These are phyloP conservation scores for Chlorella vulgaris DNA, from an alignment of 139 green algal genomes.

Conservation along the genomic window DNA sequence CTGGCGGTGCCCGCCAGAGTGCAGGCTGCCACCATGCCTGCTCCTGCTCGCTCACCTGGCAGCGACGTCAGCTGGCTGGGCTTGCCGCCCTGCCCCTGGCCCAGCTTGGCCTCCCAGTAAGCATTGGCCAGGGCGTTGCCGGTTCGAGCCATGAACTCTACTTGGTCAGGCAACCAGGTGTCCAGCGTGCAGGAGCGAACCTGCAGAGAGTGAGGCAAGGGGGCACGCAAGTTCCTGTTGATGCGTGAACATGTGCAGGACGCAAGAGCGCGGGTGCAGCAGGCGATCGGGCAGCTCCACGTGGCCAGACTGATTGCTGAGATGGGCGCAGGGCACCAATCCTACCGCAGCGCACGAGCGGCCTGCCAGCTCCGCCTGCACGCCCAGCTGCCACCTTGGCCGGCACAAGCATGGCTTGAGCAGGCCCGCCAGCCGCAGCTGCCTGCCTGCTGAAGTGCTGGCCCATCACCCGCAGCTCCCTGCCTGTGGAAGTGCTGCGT, in stretches of 20 bases:
- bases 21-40: neutral
- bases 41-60: neutral
- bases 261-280: too few relatives aligned
- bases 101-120: constrained; percentile 55
- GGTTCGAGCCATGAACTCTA: constrained; percentile 65
- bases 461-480: too few relatives aligned
- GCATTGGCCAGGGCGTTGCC: constrained; percentile 70
- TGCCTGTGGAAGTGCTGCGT: too few relatives aligned
- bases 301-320: too few relatives aligned
- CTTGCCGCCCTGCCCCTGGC: neutral
- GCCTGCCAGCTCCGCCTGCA: neutral
- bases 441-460: too few relatives aligned
- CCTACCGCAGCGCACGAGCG: too few relatives aligned
- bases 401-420: too few relatives aligned
- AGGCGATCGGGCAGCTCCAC: too few relatives aligned
- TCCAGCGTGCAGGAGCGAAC: constrained; percentile 73
- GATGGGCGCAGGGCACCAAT: too few relatives aligned
- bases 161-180: constrained; percentile 63
- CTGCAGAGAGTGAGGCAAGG: constrained; percentile 32
- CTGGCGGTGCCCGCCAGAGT: neutral
- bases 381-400: too few relatives aligned
- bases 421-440: too few relatives aligned
- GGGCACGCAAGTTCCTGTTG: neutral
- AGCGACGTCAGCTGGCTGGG: neutral
- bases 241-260: neutral